A percentile compares a stretch with the other conserved stretches of the same genome.
phyloP scores from a whole-genome alignment of 768 basidiomycete genomes.

The Flagelloscypha sp. region DNA sequence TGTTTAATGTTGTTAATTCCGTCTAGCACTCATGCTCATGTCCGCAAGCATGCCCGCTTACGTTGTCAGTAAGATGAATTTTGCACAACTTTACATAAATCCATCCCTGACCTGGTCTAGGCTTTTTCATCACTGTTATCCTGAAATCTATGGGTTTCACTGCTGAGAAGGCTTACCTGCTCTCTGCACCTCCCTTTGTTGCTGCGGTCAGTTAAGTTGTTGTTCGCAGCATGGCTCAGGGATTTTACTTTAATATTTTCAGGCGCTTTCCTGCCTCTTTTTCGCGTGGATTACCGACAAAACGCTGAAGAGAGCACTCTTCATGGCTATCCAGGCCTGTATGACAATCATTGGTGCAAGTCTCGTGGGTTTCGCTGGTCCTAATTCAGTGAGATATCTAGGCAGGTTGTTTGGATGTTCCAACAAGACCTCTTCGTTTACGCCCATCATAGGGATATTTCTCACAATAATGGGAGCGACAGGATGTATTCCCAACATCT shows the following conservation, averaged over 20 bases:
- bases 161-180: constrained; percentile 20
- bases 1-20: not conserved
- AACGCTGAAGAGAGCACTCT: constrained; percentile 24
- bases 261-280: constrained; percentile 26
- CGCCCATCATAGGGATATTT: constrained; percentile 26
- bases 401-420: too few relatives aligned
- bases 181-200: constrained; percentile 27
- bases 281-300: constrained; percentile 32
- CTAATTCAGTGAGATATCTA: constrained; percentile 24
- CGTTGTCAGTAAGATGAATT: constrained; percentile 13
- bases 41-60: constrained; percentile 29
- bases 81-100: not conserved
- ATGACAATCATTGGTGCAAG: constrained; percentile 25
- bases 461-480: constrained; percentile 27
- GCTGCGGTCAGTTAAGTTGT: constrained; percentile 16
- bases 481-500: constrained; percentile 26
- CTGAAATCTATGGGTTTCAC: constrained; percentile 27
- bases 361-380: constrained; percentile 21
- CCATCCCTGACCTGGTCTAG: constrained; percentile 11
- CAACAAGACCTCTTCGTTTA: too few relatives aligned
- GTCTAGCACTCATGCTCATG: constrained; percentile 28
- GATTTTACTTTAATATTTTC: not conserved
- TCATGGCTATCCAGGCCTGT: constrained; percentile 24
- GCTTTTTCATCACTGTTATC: constrained; percentile 26
- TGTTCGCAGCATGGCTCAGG: too few relatives aligned